Percentiles rank a stretch among this genome's conserved stretches.
These are phyloP conservation scores for Anethum foeniculum DNA, from an alignment of 140 eudicot genomes.

Conservation along the genomic window DNA sequence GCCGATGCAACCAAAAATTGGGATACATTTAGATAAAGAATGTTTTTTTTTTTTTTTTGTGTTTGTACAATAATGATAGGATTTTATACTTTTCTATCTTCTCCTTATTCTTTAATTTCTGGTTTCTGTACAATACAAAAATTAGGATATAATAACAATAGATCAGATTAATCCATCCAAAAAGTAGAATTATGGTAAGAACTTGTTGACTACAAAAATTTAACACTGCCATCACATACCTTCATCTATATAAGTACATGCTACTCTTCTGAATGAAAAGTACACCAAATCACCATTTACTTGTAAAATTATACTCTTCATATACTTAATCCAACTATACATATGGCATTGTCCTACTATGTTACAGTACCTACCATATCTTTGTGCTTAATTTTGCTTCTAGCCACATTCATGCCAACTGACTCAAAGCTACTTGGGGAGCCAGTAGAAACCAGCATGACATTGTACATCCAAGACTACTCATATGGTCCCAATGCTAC, in stretches of 20 bases:
- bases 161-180: neutral
- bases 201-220: neutral
- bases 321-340: neutral
- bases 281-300: neutral
- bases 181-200: neutral
- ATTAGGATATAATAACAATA: neutral
- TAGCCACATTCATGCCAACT: neutral
- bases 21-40: neutral
- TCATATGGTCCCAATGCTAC: conserved; percentile 16
- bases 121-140: neutral
- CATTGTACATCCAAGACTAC: conserved; percentile 8
- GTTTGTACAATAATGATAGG: neutral
- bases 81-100: neutral
- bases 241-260: neutral
- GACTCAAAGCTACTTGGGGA: conserved; percentile 8
- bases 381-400: neutral
- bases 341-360: neutral
- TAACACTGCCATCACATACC: too few relatives aligned
- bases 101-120: neutral
- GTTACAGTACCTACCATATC: neutral
- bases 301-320: neutral
- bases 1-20: neutral
- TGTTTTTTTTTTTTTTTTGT: neutral
- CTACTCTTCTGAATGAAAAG: too few relatives aligned
- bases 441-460: conserved; percentile 9